Conservation (phyloP, 192 early-diverging fungal genomes). For the Gryganskiella cystojenkinii region DNA sequence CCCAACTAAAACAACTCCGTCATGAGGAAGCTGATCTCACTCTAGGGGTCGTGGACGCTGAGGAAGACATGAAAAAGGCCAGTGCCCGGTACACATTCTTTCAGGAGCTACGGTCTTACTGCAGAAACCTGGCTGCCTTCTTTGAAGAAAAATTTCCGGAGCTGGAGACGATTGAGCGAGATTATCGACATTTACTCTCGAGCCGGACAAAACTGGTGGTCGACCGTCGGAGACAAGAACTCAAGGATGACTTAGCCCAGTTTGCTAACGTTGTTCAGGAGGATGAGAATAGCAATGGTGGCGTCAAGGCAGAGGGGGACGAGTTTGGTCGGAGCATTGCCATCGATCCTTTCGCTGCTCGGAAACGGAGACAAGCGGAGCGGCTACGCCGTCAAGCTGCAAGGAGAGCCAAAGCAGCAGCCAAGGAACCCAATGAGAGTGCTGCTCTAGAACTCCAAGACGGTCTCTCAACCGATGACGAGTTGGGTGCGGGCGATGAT, state of each 20-base stretch:
- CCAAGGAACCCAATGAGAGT: conserved; percentile 7
- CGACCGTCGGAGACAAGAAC: conserved; percentile 47
- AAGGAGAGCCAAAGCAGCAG: background rate
- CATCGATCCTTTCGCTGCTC: conserved; percentile 31
- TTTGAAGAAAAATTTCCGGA: conserved; percentile 67
- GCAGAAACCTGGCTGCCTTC: conserved; percentile 62
- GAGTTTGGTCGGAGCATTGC: conserved; percentile 57
- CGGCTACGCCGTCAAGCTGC: conserved; percentile 18
- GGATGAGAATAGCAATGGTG: background rate
- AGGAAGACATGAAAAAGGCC: conserved; percentile 48
- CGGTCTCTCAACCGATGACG: conserved; percentile 63
- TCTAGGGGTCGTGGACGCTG: conserved; percentile 38
- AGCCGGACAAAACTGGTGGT: conserved; percentile 41
- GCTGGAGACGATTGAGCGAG: conserved; percentile 62
- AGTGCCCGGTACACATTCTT: conserved; percentile 64
- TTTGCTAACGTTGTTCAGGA: conserved; percentile 52
- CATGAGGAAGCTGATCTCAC: conserved; percentile 40
- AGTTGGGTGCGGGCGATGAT: conserved; percentile 40
- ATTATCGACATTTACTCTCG: conserved; percentile 49
- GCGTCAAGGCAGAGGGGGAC: conserved; percentile 33
- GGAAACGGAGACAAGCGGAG: conserved; percentile 40
- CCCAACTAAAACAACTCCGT: conserved; percentile 53
- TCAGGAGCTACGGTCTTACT: conserved; percentile 57
- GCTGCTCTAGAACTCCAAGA: conserved; percentile 21
- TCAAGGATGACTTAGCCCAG: conserved; percentile 54